Evolutionary conservation across 306 rosid genomes (phyloP).

Genomic region (Myrica gale): DNA sequence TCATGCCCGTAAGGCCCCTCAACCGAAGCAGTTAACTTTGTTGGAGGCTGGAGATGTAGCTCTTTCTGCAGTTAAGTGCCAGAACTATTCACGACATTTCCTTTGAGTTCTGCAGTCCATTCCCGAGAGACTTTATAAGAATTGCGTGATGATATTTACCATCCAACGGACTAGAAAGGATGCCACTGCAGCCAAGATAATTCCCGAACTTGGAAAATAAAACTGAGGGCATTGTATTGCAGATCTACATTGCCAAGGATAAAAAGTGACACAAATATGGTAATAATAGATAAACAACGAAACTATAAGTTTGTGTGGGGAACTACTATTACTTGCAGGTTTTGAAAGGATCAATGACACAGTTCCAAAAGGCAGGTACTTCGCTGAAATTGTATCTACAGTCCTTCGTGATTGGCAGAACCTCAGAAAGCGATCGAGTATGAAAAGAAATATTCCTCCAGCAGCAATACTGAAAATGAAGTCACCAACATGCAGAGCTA

Average conservation of each 20-base stretch:
- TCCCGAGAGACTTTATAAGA: conserved; percentile 82
- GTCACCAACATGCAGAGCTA: conserved; percentile 82
- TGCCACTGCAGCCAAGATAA: conserved; percentile 94
- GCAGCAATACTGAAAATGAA: conserved; percentile 65
- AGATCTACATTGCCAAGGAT: conserved; percentile 46
- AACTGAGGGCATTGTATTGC: conserved; percentile 88
- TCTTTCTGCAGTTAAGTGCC: conserved; percentile 35
- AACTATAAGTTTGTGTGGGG: conserved; percentile 1
- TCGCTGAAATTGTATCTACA: conserved; percentile 69
- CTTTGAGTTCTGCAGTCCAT: conserved; percentile 70
- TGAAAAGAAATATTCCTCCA: conserved; percentile 73
- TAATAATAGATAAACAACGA: conserved; percentile 1
- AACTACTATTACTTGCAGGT: conserved; percentile 60
- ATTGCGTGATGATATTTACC: conserved; percentile 72
- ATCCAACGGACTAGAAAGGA: conserved; percentile 95
- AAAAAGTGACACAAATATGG: conserved; percentile 25
- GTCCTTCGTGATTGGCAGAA: conserved; percentile 77
- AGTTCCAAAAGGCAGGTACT: conserved; percentile 79
- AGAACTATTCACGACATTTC: conserved; percentile 30
- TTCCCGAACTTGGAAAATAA: conserved; percentile 80
- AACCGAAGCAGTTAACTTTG: conserved; percentile 61
- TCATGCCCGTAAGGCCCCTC: conserved; percentile 98
- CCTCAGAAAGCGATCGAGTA: conserved; percentile 84
- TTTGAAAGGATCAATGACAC: conserved; percentile 78
- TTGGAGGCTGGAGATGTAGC: conserved; percentile 24